phyloP scores from a whole-genome alignment of 1,284 basidiomycete genomes.

The Sanghuangporus baumii region DNA sequence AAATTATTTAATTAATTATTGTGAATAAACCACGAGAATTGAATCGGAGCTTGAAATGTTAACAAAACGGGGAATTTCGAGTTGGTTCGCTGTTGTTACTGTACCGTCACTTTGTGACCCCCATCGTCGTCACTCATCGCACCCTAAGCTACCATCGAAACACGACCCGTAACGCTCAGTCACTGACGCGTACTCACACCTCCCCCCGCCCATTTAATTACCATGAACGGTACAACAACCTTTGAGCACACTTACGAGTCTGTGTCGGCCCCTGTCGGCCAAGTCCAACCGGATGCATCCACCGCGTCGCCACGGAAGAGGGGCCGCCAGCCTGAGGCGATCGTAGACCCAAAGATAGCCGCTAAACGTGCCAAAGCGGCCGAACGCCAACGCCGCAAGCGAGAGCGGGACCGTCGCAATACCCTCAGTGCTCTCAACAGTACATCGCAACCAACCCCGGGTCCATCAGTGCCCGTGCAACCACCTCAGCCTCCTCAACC shows the following conservation, averaged over 20 bases:
- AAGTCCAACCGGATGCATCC: background rate
- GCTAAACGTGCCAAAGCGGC: slow-evolving; percentile 75
- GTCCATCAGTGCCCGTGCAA: slow-evolving; percentile 13
- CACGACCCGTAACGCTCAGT: slow-evolving; percentile 3
- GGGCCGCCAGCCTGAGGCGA: slow-evolving; percentile 2
- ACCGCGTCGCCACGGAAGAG: slow-evolving; percentile 6
- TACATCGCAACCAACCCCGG: slow-evolving; percentile 20
- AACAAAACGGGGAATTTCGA: background rate
- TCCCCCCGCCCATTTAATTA: background rate
- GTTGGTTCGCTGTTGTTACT: slow-evolving; percentile 8
- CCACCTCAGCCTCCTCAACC: slow-evolving; percentile 22
- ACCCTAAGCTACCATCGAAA: background rate
- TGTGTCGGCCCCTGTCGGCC: background rate
- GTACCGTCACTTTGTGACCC: slow-evolving; percentile 8
- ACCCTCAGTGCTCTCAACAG: slow-evolving; percentile 26
- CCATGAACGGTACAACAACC: background rate
- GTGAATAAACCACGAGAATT: background rate
- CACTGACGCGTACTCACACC: slow-evolving; percentile 1
- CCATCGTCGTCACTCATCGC: background rate
- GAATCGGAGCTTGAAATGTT: slow-evolving; percentile 5
- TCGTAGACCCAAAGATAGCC: slow-evolving; percentile 12
- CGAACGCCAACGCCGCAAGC: slow-evolving; percentile 71
- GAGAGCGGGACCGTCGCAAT: slow-evolving; percentile 54
- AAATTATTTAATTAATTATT: too few relatives aligned
- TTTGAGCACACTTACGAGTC: slow-evolving; percentile 8